Conservation (phyloP, 2,329 filamentous ascomycete genomes). For the Colletotrichum sojae region DNA sequence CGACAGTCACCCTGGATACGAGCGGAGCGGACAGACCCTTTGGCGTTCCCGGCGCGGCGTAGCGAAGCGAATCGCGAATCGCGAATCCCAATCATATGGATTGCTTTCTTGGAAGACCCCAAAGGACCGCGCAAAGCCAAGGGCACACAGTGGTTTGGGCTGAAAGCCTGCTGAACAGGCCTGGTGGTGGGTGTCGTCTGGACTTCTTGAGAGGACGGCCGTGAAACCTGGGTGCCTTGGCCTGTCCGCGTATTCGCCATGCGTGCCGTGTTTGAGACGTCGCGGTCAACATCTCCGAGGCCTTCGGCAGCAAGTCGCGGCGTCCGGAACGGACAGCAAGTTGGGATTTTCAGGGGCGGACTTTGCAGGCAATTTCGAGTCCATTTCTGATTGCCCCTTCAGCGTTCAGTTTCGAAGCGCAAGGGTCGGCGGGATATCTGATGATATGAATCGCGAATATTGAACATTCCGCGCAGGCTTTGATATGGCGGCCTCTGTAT, state of each 20-base stretch:
- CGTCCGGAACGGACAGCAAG: constrained; percentile 16
- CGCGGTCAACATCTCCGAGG: constrained; percentile 4
- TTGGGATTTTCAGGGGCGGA: background rate
- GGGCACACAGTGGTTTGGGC: background rate
- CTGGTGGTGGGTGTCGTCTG: constrained; percentile 11
- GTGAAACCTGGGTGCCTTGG: constrained; percentile 28
- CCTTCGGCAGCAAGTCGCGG: background rate
- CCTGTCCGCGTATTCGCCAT: constrained; percentile 19
- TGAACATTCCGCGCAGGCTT: constrained; percentile 21
- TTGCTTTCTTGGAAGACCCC: constrained; percentile 1
- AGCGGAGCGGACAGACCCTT: constrained; percentile 26
- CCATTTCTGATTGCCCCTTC: no score
- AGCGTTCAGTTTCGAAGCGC: no score
- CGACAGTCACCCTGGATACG: constrained; percentile 37
- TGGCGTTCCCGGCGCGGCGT: constrained; percentile 22
- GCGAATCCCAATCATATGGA: constrained; percentile 25
- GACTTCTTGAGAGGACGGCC: constrained; percentile 18
- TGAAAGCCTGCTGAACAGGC: background rate
- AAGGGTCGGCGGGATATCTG: constrained; percentile 9
- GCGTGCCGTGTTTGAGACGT: constrained; percentile 35
- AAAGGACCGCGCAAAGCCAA: constrained; percentile 4
- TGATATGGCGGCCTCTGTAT: constrained; percentile 7
- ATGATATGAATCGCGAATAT: constrained; percentile 24
- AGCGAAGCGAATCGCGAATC: constrained; percentile 25
- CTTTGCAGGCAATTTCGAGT: background rate